These are phyloP conservation scores for Mycena rebaudengoi DNA, from an alignment of 768 basidiomycete species.

Conservation along the genomic window DNA sequence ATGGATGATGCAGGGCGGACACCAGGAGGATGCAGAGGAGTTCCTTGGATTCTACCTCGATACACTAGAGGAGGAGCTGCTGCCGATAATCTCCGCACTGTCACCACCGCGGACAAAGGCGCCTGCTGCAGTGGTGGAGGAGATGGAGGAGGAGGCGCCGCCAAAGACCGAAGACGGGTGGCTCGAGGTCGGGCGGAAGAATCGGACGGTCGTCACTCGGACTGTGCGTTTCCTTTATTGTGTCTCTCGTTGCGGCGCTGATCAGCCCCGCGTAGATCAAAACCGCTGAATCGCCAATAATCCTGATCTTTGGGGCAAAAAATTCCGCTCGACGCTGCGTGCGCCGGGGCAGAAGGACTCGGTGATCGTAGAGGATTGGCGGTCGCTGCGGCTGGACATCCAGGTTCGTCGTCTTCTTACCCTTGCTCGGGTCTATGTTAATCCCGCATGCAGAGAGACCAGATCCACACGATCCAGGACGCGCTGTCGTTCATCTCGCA, in stretches of 20 bases:
- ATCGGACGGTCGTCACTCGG: conserved; percentile 80
- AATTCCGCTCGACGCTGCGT: conserved; percentile 84
- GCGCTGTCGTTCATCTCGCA: conserved; percentile 81
- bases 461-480: conserved; percentile 81
- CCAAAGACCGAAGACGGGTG: conserved; percentile 72
- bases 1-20: conserved; percentile 66
- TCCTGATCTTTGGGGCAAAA: conserved; percentile 93
- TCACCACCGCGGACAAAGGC: conserved; percentile 43
- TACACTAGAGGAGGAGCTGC: conserved; percentile 91
- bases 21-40: conserved; percentile 98
- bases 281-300: conserved; percentile 85
- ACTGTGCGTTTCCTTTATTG: conserved; percentile 59
- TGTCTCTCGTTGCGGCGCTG: not conserved
- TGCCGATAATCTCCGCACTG: conserved; percentile 67
- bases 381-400: conserved; percentile 88
- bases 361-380: conserved; percentile 91
- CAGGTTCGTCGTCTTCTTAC: conserved; percentile 58
- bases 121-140: conserved; percentile 44
- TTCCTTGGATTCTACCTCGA: conserved; percentile 98
- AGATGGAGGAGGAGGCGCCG: conserved; percentile 50
- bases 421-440: not conserved
- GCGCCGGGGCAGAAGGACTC: conserved; percentile 88
- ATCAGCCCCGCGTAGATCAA: conserved; percentile 61
- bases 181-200: conserved; percentile 93
- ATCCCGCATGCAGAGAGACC: conserved; percentile 53